A percentile compares a stretch with the other conserved stretches of the same genome.
phyloP scores from a whole-genome alignment of 2,329 filamentous ascomycete genomes.

The Xylariaceae sp. region DNA sequence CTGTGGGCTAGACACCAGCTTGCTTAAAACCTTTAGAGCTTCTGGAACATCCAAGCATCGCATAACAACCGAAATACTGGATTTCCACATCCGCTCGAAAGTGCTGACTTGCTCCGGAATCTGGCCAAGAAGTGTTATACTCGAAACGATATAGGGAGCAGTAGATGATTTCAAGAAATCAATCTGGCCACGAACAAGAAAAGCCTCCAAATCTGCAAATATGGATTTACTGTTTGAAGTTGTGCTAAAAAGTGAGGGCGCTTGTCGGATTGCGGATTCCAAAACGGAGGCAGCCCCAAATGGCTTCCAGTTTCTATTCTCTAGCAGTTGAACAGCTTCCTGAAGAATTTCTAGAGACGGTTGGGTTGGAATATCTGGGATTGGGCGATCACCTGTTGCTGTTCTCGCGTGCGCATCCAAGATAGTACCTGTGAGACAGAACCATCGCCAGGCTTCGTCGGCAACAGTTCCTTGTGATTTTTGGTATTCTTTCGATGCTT shows the following conservation, averaged over 20 bases:
- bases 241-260: slow-evolving; percentile 41
- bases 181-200: slow-evolving; percentile 55
- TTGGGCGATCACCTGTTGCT: slow-evolving; percentile 19
- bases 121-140: slow-evolving; percentile 56
- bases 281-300: slow-evolving; percentile 53
- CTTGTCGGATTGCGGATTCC: slow-evolving; percentile 38
- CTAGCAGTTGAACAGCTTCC: slow-evolving; percentile 41
- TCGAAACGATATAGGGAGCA: slow-evolving; percentile 61
- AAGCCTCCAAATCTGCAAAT: slow-evolving; percentile 42
- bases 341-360: slow-evolving; percentile 36
- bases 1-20: slow-evolving; percentile 46
- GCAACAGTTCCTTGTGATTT: slow-evolving; percentile 69
- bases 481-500: slow-evolving; percentile 74
- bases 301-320: slow-evolving; percentile 54
- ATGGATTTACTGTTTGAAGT: slow-evolving; percentile 34
- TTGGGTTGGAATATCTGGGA: slow-evolving; percentile 29
- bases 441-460: slow-evolving; percentile 66
- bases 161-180: slow-evolving; percentile 67
- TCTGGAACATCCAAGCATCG: slow-evolving; percentile 28
- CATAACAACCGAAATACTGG: slow-evolving; percentile 43
- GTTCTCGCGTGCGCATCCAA: slow-evolving; percentile 34
- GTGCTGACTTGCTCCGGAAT: slow-evolving; percentile 36
- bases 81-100: slow-evolving; percentile 45
- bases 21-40: slow-evolving; percentile 37
- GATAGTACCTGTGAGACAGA: slow-evolving; percentile 53